A percentile compares a stretch with the other conserved stretches of the same genome.
phyloP scores from a whole-genome alignment of 192 early-diverging fungal genomes.

The Coemansia sp. region DNA sequence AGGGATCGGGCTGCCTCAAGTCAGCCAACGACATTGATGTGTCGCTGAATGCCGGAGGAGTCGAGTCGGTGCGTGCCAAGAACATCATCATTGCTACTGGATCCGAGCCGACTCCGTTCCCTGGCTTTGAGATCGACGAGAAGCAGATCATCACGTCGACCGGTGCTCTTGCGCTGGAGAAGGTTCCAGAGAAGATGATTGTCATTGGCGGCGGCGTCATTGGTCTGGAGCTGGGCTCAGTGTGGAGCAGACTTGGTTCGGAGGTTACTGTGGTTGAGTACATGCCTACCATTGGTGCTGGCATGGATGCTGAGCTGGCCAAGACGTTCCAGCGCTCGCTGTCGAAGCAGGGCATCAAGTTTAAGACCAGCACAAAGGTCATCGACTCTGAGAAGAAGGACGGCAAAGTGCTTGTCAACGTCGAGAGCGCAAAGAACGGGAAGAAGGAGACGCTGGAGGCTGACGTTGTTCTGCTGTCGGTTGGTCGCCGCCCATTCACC shows the following conservation, averaged over 20 bases:
- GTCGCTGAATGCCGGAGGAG: constrained; percentile 74
- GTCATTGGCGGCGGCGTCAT: constrained; percentile 99
- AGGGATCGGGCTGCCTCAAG: constrained; percentile 85
- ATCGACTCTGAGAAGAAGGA: constrained; percentile 79
- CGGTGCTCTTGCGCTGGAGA: constrained; percentile 88
- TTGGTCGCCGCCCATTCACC: constrained; percentile 94
- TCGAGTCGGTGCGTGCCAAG: constrained; percentile 78
- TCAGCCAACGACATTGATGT: constrained; percentile 81
- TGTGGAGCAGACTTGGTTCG: constrained; percentile 93
- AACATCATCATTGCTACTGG: constrained; percentile 99
- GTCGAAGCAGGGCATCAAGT: constrained; percentile 95
- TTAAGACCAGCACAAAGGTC: constrained; percentile 98
- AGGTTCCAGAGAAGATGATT: constrained; percentile 97
- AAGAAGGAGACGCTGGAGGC: constrained; percentile 81
- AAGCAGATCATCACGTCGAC: constrained; percentile 97
- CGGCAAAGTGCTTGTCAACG: constrained; percentile 86
- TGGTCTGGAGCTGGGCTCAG: constrained; percentile 97
- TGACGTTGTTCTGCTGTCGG: constrained; percentile 89
- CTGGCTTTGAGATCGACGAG: constrained; percentile 94
- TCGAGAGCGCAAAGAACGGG: constrained; percentile 85
- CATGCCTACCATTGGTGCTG: constrained; percentile 88
- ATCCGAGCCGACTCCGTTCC: constrained; percentile 90
- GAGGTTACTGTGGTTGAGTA: constrained; percentile 97
- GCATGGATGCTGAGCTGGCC: constrained; percentile 95
- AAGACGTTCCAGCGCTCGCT: constrained; percentile 91